Evolutionary conservation across 2,329 filamentous ascomycete genomes (phyloP), one percentile per base, ranked within the genome.

Genomic region (Emergomyces africanus): DNA sequence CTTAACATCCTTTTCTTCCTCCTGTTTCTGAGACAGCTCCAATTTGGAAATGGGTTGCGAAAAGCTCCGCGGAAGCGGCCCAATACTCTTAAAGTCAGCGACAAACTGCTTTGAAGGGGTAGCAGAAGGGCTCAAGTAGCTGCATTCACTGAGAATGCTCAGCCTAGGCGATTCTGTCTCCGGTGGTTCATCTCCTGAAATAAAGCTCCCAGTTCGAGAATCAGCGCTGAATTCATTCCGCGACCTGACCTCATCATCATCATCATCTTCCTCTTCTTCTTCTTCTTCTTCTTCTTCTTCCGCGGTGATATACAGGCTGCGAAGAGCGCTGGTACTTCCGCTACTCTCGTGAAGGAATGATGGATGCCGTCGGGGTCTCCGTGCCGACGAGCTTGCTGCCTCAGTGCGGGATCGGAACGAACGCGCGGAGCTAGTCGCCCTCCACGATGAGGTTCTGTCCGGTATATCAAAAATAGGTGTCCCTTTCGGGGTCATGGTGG

Each of bases 101-200:
- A 61, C 64, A 28, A 64, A 59, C 54, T 57, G 63, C 41, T 56
- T 59, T 8, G 62, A 64, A 6, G 61, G 63, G 51, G 18, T 65
- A n/a, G 70, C 71, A 14, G 68, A 65, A 1, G 70, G 66, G 46
- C 69, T 68, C 18, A 76, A 63, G 60, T 76, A 74, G 57, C 74
- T 76, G 63, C 74, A 76, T 64, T 77, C 75, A 54, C 75, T 77
- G 0, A 77, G 66, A 23, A 73, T 69, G 59, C 75, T 77, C 9
- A 76, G 65, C 54, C 75, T 67, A 2, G 74, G 74, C 8, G 74
- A 76, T 37, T 66, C 68, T 0, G 69, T 67, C n/a, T 73, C 70
- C 5, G 63, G 57, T 1, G 61, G 64, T n/a, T 72, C 69, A 41
- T 64, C 67, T 62, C 70, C 69, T 0, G 73, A 74, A 48, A 72